A percentile compares a stretch with the other conserved stretches of the same genome.
Conservation (phyloP, 2,329 filamentous ascomycete species). For the Fusarium chaquense region DNA sequence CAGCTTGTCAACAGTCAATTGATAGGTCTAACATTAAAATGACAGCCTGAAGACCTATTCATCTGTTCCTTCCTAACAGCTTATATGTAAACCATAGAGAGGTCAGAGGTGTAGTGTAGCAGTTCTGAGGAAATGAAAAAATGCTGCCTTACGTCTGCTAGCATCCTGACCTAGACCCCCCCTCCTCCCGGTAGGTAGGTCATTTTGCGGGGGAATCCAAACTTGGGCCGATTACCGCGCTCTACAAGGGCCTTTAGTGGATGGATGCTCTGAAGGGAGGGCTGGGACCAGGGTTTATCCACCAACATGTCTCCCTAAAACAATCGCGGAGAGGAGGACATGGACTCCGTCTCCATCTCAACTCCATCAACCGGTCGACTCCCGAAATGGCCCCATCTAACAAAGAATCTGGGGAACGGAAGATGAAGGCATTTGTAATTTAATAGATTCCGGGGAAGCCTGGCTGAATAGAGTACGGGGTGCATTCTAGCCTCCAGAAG, state of each 20-base stretch:
- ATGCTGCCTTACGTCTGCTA: too few relatives aligned
- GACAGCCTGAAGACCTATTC: too few relatives aligned
- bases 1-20: too few relatives aligned
- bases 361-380: slow-evolving; percentile 30
- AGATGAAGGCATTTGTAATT: slow-evolving; percentile 22
- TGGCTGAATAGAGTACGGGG: slow-evolving; percentile 16
- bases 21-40: too few relatives aligned
- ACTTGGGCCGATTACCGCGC: slow-evolving; percentile 40
- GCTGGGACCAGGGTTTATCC: not conserved
- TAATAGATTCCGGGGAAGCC: slow-evolving; percentile 41
- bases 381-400: slow-evolving; percentile 27
- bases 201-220: slow-evolving; percentile 33
- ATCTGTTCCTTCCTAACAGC: too few relatives aligned
- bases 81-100: too few relatives aligned
- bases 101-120: too few relatives aligned
- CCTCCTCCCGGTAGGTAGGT: not conserved
- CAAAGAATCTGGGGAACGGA: slow-evolving; percentile 23
- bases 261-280: not conserved
- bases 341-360: too few relatives aligned
- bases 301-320: too few relatives aligned
- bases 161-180: too few relatives aligned
- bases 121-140: too few relatives aligned
- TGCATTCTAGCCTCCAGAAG: slow-evolving; percentile 1
- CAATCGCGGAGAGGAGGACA: too few relatives aligned
- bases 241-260: slow-evolving; percentile 23